These are phyloP conservation scores for Hirsutella rhossiliensis DNA, from an alignment of 2,329 filamentous ascomycete genomes.

Conservation along the genomic window DNA sequence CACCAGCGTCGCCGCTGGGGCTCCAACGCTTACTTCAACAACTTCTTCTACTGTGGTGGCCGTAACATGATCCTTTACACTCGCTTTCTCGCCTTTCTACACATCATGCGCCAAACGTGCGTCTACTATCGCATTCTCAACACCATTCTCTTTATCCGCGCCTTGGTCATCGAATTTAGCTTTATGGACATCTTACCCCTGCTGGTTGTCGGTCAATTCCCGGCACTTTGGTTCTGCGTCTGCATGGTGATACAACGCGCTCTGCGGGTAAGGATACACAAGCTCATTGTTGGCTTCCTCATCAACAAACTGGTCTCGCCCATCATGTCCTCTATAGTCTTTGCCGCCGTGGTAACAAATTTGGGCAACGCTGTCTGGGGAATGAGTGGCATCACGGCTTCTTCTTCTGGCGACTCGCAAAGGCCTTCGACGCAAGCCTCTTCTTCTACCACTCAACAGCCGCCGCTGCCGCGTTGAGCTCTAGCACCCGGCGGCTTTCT, in stretches of 20 bases:
- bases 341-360: neutral
- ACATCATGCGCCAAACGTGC: neutral
- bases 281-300: neutral
- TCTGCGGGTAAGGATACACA: neutral
- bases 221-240: neutral
- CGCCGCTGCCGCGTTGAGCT: too few species aligned
- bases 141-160: neutral
- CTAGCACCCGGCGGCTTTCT: too few species aligned
- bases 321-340: neutral
- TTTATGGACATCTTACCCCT: neutral
- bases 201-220: neutral
- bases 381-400: neutral
- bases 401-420: neutral
- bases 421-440: too few species aligned
- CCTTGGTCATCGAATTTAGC: neutral
- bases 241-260: neutral
- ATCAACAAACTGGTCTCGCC: neutral
- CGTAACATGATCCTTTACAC: neutral
- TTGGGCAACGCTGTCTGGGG: neutral
- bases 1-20: neutral
- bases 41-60: neutral
- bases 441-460: too few species aligned
- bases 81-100: neutral
- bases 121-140: neutral
- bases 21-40: conserved; percentile 1